Evolutionary conservation across 345 rosid genomes (phyloP), one percentile per base, ranked within the genome.

Genomic region (Citrus maxima): DNA sequence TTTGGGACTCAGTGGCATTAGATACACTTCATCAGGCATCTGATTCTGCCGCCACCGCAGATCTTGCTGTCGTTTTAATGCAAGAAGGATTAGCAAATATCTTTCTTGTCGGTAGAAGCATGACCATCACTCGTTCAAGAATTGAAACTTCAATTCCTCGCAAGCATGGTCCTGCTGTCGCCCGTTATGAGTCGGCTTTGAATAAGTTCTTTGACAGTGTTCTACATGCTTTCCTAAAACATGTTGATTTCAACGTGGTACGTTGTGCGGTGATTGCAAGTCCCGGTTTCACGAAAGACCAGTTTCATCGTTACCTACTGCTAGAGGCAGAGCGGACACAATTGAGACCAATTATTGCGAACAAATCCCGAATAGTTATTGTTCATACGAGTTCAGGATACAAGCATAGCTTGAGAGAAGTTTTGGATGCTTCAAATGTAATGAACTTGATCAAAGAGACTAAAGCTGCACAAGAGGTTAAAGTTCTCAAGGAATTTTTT

Each of bases 281-380:
- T 82, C 99, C 98, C 19, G 98, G 99, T 81, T 95, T 95, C 84
- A 93, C 99, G 64, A 95, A 93, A 95, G 98, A 95, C 75, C 99
- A 93, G 87, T 95, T 95, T 86, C 97, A 92, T 82, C 90, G 87
- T 28, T 93, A 91, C 82, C 84, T 95, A 79, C 73, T 92, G 76
- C 83, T 95, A 88, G 99, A 93, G 86, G 97, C 98, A 22, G 99
- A 93, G 76, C 91, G 97, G 80, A 93, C 86, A 84, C 93, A 92
- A 78, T 80, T 93, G 80, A 89, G 98, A 84, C 64, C 87, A 55
- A 93, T 95, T 74, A 95, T 93, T 75, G 99, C 92, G 88, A 91
- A 93, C 84, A 95, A 92, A 88, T 90, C 96, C 1, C 87, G 89
- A 72, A 92, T 93, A 77, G 74, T 90, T 38, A 93, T 93, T 85